Conservation (phyloP, 1,284 basidiomycete species). For the Rugosomyces carneus region DNA sequence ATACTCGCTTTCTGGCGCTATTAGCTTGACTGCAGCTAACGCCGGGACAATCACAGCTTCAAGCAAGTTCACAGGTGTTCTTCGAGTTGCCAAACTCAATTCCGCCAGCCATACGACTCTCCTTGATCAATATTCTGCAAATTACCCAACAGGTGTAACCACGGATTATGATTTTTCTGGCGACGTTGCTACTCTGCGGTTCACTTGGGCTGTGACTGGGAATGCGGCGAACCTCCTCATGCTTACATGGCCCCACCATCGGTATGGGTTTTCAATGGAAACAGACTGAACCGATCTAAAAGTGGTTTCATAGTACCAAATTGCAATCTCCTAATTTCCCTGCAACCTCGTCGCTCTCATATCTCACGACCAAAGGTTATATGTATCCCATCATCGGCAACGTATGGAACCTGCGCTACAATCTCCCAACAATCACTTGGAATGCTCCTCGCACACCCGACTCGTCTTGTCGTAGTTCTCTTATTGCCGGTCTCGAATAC, state of each 20-base stretch:
- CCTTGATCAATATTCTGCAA: constrained; percentile 24
- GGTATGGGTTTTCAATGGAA: constrained; percentile 17
- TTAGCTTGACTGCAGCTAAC: constrained; percentile 22
- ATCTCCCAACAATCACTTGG: constrained; percentile 27
- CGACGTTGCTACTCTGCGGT: constrained; percentile 23
- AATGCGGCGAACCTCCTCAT: constrained; percentile 24
- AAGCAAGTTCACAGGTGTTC: constrained; percentile 31
- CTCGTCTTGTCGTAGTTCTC: constrained; percentile 21
- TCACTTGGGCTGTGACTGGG: constrained; percentile 28
- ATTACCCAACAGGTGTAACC: constrained; percentile 26
- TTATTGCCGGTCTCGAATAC: constrained; percentile 28
- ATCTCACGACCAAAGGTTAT: constrained; percentile 29
- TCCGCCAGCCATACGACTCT: constrained; percentile 22
- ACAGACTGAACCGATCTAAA: not conserved
- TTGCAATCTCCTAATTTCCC: constrained; percentile 22
- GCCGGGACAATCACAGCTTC: constrained; percentile 22
- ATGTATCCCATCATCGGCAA: constrained; percentile 29
- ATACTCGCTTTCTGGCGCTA: constrained; percentile 25
- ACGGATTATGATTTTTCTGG: constrained; percentile 26
- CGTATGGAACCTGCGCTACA: constrained; percentile 25
- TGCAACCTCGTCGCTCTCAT: constrained; percentile 21
- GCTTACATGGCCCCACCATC: constrained; percentile 31
- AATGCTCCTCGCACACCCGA: constrained; percentile 26
- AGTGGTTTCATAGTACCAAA: constrained; percentile 15
- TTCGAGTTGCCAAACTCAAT: constrained; percentile 34